Percentiles rank a stretch among this genome's conserved stretches.
phyloP scores from a whole-genome alignment of 768 basidiomycete species.

The Coprinopsis marcescibilis region DNA sequence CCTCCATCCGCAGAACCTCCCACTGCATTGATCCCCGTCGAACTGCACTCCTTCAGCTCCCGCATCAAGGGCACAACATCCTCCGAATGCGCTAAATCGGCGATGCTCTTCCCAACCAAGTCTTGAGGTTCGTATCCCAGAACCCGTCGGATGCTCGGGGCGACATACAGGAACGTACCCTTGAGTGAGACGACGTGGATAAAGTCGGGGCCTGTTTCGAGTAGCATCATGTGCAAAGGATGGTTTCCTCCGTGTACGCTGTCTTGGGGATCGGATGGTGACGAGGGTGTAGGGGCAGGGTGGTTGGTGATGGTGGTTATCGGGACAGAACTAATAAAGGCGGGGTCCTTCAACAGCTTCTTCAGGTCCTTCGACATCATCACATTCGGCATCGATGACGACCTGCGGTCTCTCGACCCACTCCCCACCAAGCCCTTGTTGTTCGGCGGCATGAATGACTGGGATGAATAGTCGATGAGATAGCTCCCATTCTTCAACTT shows the following conservation, averaged over 20 bases:
- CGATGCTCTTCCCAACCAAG: conserved; percentile 70
- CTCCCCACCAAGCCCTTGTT: not conserved
- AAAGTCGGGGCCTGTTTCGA: conserved; percentile 69
- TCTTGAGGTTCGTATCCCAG: conserved; percentile 86
- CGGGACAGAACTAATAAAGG: conserved; percentile 44
- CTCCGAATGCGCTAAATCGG: conserved; percentile 82
- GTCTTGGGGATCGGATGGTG: conserved; percentile 17
- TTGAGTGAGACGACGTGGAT: conserved; percentile 89
- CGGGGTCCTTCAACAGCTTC: conserved; percentile 37
- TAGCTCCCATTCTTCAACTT: conserved; percentile 77
- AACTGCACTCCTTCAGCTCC: conserved; percentile 75
- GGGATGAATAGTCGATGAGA: conserved; percentile 50
- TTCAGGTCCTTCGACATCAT: conserved; percentile 51
- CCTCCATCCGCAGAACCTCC: conserved; percentile 10
- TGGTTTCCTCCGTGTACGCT: conserved; percentile 34
- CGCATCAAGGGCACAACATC: conserved; percentile 89
- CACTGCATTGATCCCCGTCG: conserved; percentile 20
- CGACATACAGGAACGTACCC: conserved; percentile 88
- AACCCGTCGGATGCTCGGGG: conserved; percentile 69
- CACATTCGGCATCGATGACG: conserved; percentile 21
- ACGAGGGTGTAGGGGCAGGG: conserved; percentile 17
- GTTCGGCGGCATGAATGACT: conserved; percentile 7
- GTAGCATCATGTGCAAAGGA: conserved; percentile 51
- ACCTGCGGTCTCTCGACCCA: conserved; percentile 24
- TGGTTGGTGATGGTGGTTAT: conserved; percentile 35